Evolutionary conservation across 345 rosid genomes (phyloP).

Genomic region (Passiflora organensis): DNA sequence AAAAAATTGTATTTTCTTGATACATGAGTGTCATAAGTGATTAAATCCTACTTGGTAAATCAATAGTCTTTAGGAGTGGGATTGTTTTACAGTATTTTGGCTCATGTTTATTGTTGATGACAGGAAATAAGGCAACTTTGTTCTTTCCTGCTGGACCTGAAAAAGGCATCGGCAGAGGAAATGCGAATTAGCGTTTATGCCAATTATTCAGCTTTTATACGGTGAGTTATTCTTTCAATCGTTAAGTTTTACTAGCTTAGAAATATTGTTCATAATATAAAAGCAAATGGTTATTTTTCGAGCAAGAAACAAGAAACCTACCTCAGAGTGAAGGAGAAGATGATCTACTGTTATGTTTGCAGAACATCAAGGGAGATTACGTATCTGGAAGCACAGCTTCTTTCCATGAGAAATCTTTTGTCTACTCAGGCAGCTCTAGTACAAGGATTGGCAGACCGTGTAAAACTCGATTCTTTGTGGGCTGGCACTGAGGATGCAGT

Average conservation of each 20-base stretch:
- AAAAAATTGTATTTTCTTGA: too few species aligned
- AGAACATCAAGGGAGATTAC: slow-evolving; percentile 84
- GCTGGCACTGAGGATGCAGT: slow-evolving; percentile 43
- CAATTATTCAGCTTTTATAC: slow-evolving; percentile 80
- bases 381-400: slow-evolving; percentile 82
- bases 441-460: slow-evolving; percentile 68
- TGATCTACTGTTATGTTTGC: not conserved
- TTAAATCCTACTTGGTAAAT: too few species aligned
- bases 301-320: too few species aligned
- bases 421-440: slow-evolving; percentile 79
- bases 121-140: slow-evolving; percentile 72
- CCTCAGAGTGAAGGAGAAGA: too few species aligned
- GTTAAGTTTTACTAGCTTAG: not conserved
- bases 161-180: slow-evolving; percentile 97
- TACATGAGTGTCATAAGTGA: too few species aligned
- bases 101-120: not conserved
- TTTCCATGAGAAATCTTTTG: slow-evolving; percentile 75
- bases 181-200: slow-evolving; percentile 95
- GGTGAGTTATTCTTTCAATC: slow-evolving; percentile 23
- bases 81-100: not conserved
- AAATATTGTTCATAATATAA: too few species aligned
- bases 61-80: too few species aligned
- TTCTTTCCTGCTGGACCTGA: slow-evolving; percentile 56
- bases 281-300: too few species aligned
- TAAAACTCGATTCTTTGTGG: slow-evolving; percentile 45